phyloP scores from a whole-genome alignment of 768 basidiomycete species.

The Mycena capillaripes region DNA sequence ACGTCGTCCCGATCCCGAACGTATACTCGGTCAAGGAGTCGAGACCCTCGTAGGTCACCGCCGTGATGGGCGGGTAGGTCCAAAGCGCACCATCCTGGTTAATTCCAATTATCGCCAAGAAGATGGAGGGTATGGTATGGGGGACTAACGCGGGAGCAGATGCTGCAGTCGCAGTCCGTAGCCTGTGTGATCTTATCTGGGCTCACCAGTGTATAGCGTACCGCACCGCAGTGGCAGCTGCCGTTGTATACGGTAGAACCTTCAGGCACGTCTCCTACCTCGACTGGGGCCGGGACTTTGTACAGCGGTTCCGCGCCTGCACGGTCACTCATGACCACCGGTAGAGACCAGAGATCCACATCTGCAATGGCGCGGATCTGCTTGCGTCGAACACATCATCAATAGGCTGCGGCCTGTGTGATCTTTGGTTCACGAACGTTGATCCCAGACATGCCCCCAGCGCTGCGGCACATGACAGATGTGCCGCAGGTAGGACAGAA shows the following conservation, averaged over 20 bases:
- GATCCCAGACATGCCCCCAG: not conserved
- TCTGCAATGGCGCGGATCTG: conserved; percentile 18
- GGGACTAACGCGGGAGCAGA: conserved; percentile 22
- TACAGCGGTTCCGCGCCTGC: not conserved
- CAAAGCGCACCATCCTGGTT: conserved; percentile 21
- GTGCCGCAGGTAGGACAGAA: conserved; percentile 34
- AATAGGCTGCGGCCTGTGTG: not conserved
- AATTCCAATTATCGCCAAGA: not conserved
- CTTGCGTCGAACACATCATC: not conserved
- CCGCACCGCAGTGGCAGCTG: conserved; percentile 34
- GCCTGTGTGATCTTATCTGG: conserved; percentile 1
- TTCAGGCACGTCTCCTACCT: not conserved
- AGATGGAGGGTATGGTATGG: not conserved
- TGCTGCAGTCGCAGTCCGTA: conserved; percentile 32
- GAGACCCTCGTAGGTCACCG: conserved; percentile 3
- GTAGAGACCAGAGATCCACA: not conserved
- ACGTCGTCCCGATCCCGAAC: not conserved
- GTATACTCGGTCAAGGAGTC: conserved; percentile 23
- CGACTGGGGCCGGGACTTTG: conserved; percentile 11
- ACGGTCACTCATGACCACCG: not conserved
- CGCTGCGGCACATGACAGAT: conserved; percentile 14
- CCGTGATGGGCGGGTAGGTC: conserved; percentile 3
- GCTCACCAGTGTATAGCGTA: conserved; percentile 11
- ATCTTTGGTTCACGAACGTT: not conserved
- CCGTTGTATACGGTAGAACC: conserved; percentile 24